These are phyloP conservation scores for Lactarius sanguifluus DNA, from an alignment of 768 basidiomycete genomes.

Conservation along the genomic window DNA sequence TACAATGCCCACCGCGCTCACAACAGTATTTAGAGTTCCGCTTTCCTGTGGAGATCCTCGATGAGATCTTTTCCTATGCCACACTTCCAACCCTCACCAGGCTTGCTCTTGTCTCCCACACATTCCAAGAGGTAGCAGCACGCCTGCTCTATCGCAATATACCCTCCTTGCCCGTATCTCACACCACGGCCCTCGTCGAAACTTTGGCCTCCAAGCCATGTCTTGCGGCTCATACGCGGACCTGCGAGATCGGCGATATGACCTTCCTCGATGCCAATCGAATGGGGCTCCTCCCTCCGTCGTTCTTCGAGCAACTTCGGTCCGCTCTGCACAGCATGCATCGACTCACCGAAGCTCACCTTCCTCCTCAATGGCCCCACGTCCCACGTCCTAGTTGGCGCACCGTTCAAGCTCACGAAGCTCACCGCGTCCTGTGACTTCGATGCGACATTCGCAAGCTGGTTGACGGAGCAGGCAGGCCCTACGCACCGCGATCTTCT, in stretches of 20 bases:
- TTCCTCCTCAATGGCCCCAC: slow-evolving; percentile 32
- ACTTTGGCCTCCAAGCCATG: slow-evolving; percentile 23
- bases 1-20: neutral
- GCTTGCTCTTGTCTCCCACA: slow-evolving; percentile 15
- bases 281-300: slow-evolving; percentile 12
- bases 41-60: slow-evolving; percentile 27
- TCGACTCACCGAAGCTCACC: slow-evolving; percentile 32
- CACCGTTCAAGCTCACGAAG: slow-evolving; percentile 33
- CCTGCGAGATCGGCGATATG: slow-evolving; percentile 27
- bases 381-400: slow-evolving; percentile 30
- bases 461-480: slow-evolving; percentile 30
- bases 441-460: slow-evolving; percentile 30
- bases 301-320: slow-evolving; percentile 28
- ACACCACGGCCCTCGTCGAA: slow-evolving; percentile 19
- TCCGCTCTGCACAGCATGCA: slow-evolving; percentile 32
- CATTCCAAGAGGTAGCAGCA: slow-evolving; percentile 21
- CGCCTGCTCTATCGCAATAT: slow-evolving; percentile 29
- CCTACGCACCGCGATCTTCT: slow-evolving; percentile 32
- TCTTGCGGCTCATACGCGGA: slow-evolving; percentile 24
- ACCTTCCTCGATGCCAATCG: slow-evolving; percentile 17
- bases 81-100: slow-evolving; percentile 18
- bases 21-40: neutral
- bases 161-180: slow-evolving; percentile 22
- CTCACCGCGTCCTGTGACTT: slow-evolving; percentile 33
- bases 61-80: slow-evolving; percentile 26